phyloP scores from a whole-genome alignment of 2,329 filamentous ascomycete genomes.

The Phoma sp. region DNA sequence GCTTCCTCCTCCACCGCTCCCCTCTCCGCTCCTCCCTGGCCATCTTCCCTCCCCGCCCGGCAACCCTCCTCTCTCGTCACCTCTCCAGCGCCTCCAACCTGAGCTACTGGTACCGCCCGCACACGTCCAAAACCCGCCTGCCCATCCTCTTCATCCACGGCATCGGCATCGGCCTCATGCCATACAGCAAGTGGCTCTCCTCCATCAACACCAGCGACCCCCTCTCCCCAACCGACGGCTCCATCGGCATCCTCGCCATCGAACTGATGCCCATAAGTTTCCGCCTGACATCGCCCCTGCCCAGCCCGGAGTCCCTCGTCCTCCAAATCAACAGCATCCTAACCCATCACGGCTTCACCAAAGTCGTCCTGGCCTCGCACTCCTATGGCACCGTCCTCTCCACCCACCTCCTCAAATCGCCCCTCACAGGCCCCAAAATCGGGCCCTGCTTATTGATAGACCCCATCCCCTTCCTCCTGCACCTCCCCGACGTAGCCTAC shows the following conservation, averaged over 20 bases:
- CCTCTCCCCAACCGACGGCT: slow-evolving; percentile 44
- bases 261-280: slow-evolving; percentile 71
- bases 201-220: slow-evolving; percentile 53
- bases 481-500: slow-evolving; percentile 72
- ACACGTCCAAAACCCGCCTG: slow-evolving; percentile 62
- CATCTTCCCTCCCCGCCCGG: slow-evolving; percentile 65
- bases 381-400: slow-evolving; percentile 68
- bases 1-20: slow-evolving; percentile 61
- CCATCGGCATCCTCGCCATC: slow-evolving; percentile 68
- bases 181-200: slow-evolving; percentile 64
- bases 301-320: slow-evolving; percentile 61
- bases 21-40: slow-evolving; percentile 51
- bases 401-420: slow-evolving; percentile 64
- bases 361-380: slow-evolving; percentile 67
- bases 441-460: slow-evolving; percentile 62
- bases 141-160: slow-evolving; percentile 74
- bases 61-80: slow-evolving; percentile 54
- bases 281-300: slow-evolving; percentile 63
- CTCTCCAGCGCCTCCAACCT: slow-evolving; percentile 58
- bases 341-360: slow-evolving; percentile 61
- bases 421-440: slow-evolving; percentile 53
- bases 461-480: slow-evolving; percentile 70
- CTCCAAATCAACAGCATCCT: slow-evolving; percentile 64
- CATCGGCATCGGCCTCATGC: slow-evolving; percentile 70
- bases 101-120: slow-evolving; percentile 71